Conservation (phyloP, 768 basidiomycete genomes). For the Calvatia gigantea region DNA sequence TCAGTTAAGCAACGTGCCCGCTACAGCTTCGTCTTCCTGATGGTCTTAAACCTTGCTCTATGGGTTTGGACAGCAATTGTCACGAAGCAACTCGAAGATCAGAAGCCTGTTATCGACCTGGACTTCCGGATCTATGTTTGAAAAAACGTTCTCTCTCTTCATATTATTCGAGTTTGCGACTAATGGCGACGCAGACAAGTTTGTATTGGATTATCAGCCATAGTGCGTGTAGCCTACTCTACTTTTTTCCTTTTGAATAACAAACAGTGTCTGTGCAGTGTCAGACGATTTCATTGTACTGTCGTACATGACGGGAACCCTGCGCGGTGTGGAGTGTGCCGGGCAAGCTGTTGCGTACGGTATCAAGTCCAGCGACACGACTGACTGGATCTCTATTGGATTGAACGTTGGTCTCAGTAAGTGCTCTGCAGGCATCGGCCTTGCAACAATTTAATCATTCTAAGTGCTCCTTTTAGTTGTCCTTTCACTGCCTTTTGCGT, state of each 20-base stretch:
- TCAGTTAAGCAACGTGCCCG: slow-evolving; percentile 28
- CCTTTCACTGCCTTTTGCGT: slow-evolving; percentile 28
- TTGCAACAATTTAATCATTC: background rate
- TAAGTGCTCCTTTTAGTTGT: slow-evolving; percentile 17
- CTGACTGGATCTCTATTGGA: slow-evolving; percentile 30
- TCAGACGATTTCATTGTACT: slow-evolving; percentile 30
- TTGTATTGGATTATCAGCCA: slow-evolving; percentile 30
- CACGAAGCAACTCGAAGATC: slow-evolving; percentile 27
- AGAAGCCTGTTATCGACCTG: slow-evolving; percentile 29
- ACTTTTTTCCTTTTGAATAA: background rate
- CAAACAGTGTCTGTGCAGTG: slow-evolving; percentile 17
- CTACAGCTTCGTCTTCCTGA: slow-evolving; percentile 25
- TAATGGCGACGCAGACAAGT: slow-evolving; percentile 30
- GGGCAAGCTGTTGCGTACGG: slow-evolving; percentile 31
- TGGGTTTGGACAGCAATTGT: slow-evolving; percentile 30
- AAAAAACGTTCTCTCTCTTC: slow-evolving; percentile 26
- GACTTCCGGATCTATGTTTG: slow-evolving; percentile 26
- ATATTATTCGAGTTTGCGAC: slow-evolving; percentile 29
- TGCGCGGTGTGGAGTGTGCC: slow-evolving; percentile 29
- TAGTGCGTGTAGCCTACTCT: slow-evolving; percentile 17
- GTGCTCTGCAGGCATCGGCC: too few species aligned
- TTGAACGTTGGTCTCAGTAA: slow-evolving; percentile 29
- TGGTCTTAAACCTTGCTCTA: slow-evolving; percentile 26
- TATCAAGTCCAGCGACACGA: slow-evolving; percentile 29
- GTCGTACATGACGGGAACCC: slow-evolving; percentile 31